Percentiles rank a stretch among this genome's conserved stretches.
These are phyloP conservation scores for Phaseolus lunatus DNA, from an alignment of 306 rosid species.

Conservation along the genomic window DNA sequence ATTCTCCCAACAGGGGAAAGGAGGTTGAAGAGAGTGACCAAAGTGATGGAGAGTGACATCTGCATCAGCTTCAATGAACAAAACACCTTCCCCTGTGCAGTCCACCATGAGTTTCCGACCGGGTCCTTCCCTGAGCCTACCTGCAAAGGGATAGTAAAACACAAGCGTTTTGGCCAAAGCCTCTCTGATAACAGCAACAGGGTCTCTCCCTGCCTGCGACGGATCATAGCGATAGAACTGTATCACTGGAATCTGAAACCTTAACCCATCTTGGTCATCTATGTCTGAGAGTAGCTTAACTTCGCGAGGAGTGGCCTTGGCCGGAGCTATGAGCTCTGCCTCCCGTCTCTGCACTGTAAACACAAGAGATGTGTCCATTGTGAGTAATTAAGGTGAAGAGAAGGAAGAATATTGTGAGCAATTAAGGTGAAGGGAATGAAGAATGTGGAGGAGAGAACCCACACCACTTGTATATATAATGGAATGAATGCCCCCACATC, in stretches of 20 bases:
- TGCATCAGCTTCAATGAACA: conserved; percentile 52
- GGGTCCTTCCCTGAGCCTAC: conserved; percentile 46
- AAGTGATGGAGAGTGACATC: conserved; percentile 39
- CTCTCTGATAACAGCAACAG: conserved; percentile 41
- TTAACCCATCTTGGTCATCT: conserved; percentile 52
- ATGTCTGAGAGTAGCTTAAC: conserved; percentile 48
- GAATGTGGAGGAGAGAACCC: not conserved
- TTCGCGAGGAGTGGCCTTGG: conserved; percentile 45
- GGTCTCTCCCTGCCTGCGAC: conserved; percentile 40
- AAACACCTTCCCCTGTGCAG: conserved; percentile 47
- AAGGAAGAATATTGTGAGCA: too few relatives aligned
- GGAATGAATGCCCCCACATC: too few relatives aligned
- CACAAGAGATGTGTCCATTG: not conserved
- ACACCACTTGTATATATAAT: too few relatives aligned
- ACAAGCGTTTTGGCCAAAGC: conserved; percentile 47
- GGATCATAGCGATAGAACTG: conserved; percentile 43
- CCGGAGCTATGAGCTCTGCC: conserved; percentile 42
- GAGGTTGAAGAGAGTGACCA: conserved; percentile 49
- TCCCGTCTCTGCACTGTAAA: conserved; percentile 29
- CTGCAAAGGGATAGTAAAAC: conserved; percentile 53
- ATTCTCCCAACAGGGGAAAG: conserved; percentile 48
- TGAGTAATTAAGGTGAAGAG: too few relatives aligned
- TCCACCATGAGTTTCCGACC: conserved; percentile 50
- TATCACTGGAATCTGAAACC: conserved; percentile 52
- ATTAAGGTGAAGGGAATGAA: too few relatives aligned